Conservation (phyloP, 345 rosid species). For the Xanthoceras sorbifolium region DNA sequence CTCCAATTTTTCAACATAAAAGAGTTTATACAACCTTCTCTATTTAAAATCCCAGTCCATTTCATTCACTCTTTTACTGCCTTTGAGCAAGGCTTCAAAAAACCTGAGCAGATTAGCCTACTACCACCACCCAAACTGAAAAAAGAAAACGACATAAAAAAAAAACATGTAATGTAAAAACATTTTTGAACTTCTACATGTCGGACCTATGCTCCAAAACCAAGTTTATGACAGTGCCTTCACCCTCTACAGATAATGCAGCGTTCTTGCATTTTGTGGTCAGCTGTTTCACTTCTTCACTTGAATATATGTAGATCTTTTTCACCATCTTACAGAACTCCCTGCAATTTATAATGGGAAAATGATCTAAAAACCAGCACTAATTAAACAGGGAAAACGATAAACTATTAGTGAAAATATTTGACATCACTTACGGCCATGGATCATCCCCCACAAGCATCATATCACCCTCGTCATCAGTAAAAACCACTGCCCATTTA, state of each 20-base stretch:
- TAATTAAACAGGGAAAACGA: neutral
- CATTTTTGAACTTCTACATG: slow-evolving; percentile 15
- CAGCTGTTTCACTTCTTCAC: slow-evolving; percentile 62
- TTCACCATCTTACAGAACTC: slow-evolving; percentile 76
- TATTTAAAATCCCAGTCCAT: neutral
- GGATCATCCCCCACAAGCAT: slow-evolving; percentile 83
- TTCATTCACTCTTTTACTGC: slow-evolving; percentile 9
- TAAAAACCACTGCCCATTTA: slow-evolving; percentile 68
- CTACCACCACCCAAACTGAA: slow-evolving; percentile 11
- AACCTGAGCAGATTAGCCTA: slow-evolving; percentile 27
- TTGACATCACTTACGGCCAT: slow-evolving; percentile 56
- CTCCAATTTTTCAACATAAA: slow-evolving; percentile 1
- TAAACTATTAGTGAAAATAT: neutral
- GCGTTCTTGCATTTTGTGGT: slow-evolving; percentile 35
- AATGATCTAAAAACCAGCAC: neutral
- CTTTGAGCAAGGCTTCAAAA: slow-evolving; percentile 25
- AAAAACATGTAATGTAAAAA: neutral
- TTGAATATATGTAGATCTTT: slow-evolving; percentile 60
- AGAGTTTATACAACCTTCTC: slow-evolving; percentile 1
- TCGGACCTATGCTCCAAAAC: slow-evolving; percentile 46
- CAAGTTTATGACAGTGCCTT: slow-evolving; percentile 38
- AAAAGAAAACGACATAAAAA: slow-evolving; percentile 8
- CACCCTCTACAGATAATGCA: slow-evolving; percentile 38
- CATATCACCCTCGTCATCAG: slow-evolving; percentile 77
- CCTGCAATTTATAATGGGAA: slow-evolving; percentile 36